phyloP scores from a whole-genome alignment of 1,284 basidiomycete species.

The Abortiporus biennis region DNA sequence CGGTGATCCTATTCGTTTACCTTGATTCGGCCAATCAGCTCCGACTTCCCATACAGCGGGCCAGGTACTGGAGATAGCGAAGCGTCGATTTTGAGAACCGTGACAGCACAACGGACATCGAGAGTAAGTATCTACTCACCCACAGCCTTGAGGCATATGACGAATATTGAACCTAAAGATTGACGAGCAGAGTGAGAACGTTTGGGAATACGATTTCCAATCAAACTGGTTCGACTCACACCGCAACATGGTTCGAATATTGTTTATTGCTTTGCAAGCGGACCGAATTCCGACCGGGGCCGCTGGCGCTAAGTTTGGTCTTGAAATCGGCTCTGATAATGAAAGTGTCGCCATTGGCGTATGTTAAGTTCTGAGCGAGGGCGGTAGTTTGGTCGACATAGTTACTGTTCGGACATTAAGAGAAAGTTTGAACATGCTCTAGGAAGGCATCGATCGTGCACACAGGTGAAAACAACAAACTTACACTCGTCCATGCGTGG shows the following conservation, averaged over 20 bases:
- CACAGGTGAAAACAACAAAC: slow-evolving; percentile 16
- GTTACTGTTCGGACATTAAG: slow-evolving; percentile 18
- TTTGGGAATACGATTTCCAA: neutral
- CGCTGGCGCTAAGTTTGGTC: slow-evolving; percentile 35
- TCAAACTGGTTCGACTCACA: slow-evolving; percentile 35
- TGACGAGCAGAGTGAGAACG: neutral
- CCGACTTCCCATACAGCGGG: slow-evolving; percentile 34
- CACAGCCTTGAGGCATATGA: slow-evolving; percentile 60
- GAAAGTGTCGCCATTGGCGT: slow-evolving; percentile 18
- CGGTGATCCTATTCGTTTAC: slow-evolving; percentile 18
- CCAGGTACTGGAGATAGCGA: slow-evolving; percentile 25
- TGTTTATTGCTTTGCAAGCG: slow-evolving; percentile 44
- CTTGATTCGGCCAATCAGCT: slow-evolving; percentile 26
- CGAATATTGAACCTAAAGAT: slow-evolving; percentile 42
- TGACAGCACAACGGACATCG: slow-evolving; percentile 1
- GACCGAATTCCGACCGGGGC: slow-evolving; percentile 55
- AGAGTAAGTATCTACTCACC: slow-evolving; percentile 39
- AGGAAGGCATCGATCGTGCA: too few relatives aligned
- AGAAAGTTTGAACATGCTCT: neutral
- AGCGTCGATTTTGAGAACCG: slow-evolving; percentile 5
- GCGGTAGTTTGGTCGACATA: slow-evolving; percentile 26
- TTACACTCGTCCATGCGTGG: slow-evolving; percentile 56
- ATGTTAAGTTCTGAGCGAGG: slow-evolving; percentile 25
- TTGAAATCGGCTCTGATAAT: slow-evolving; percentile 46
- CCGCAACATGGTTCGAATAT: slow-evolving; percentile 47